These are phyloP conservation scores for Fraxinus pennsylvanica DNA, from an alignment of 257 asterid species.

Conservation along the genomic window DNA sequence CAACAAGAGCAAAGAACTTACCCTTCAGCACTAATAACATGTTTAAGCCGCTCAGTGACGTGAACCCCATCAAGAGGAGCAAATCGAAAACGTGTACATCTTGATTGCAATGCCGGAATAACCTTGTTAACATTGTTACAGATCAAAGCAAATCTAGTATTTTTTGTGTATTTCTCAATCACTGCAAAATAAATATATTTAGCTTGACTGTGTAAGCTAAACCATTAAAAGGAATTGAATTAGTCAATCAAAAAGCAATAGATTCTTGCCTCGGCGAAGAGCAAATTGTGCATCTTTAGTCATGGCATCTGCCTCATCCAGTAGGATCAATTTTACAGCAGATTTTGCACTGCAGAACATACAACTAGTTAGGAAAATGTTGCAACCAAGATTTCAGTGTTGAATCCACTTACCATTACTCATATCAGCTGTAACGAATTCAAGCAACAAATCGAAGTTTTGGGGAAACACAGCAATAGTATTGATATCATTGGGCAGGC, in stretches of 20 bases:
- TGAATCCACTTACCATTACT: neutral
- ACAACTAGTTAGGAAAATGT: conserved; percentile 26
- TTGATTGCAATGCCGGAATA: conserved; percentile 93
- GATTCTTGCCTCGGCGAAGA: conserved; percentile 84
- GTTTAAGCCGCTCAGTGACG: conserved; percentile 77
- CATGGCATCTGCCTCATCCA: conserved; percentile 99
- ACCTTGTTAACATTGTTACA: conserved; percentile 96
- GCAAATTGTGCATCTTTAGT: conserved; percentile 99
- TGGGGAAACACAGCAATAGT: conserved; percentile 3
- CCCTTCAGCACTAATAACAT: conserved; percentile 83
- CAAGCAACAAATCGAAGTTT: conserved; percentile 5
- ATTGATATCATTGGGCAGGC: neutral
- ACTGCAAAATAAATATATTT: conserved; percentile 53
- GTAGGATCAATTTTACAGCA: conserved; percentile 75
- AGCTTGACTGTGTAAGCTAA: conserved; percentile 1
- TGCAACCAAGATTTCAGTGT: neutral
- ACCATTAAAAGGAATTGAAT: conserved; percentile 7
- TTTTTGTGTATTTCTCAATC: conserved; percentile 89
- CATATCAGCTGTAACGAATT: neutral
- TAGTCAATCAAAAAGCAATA: conserved; percentile 11
- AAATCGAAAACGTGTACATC: conserved; percentile 97
- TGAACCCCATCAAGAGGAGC: conserved; percentile 91
- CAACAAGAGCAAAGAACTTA: conserved; percentile 33
- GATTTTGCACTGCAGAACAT: conserved; percentile 60
- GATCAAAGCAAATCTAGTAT: conserved; percentile 89